Evolutionary conservation across 129 eudicot species (phyloP).

Genomic region (Smallanthus sonchifolius): DNA sequence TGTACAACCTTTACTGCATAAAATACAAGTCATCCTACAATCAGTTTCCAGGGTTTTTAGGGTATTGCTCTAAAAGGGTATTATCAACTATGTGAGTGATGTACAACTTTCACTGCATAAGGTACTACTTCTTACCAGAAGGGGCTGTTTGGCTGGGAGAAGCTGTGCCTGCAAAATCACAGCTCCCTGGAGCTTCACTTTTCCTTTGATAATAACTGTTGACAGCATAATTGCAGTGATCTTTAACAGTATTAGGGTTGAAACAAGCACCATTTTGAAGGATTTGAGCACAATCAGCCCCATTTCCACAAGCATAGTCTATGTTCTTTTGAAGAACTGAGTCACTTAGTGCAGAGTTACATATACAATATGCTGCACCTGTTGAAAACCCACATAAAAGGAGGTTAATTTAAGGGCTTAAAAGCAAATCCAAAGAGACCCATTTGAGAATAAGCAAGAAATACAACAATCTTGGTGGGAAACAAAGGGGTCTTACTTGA

Average conservation of each 20-base stretch:
- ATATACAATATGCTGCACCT: constrained; percentile 75
- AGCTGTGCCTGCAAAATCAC: constrained; percentile 59
- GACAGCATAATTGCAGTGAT: constrained; percentile 83
- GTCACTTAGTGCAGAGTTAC: constrained; percentile 50
- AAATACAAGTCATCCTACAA: not conserved
- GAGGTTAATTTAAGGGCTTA: not conserved
- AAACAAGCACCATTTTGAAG: constrained; percentile 61
- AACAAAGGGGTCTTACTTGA: constrained; percentile 53
- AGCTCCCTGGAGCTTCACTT: constrained; percentile 36
- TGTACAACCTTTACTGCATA: constrained; percentile 10
- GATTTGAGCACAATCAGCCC: constrained; percentile 73
- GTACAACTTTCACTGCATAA: not conserved
- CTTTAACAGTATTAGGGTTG: constrained; percentile 67
- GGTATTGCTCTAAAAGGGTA: not conserved
- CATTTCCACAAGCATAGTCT: constrained; percentile 88
- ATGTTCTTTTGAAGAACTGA: constrained; percentile 56
- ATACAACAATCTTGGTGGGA: not conserved
- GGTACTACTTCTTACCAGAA: constrained; percentile 27
- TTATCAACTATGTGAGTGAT: not conserved
- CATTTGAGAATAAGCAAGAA: constrained; percentile 9
- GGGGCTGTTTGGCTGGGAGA: constrained; percentile 32
- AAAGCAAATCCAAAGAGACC: constrained; percentile 4
- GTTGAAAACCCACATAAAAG: not conserved
- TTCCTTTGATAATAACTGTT: constrained; percentile 69
- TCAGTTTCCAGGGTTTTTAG: not conserved